Conservation (phyloP, 768 basidiomycete species). For the Dioszegia aurantiaca region DNA sequence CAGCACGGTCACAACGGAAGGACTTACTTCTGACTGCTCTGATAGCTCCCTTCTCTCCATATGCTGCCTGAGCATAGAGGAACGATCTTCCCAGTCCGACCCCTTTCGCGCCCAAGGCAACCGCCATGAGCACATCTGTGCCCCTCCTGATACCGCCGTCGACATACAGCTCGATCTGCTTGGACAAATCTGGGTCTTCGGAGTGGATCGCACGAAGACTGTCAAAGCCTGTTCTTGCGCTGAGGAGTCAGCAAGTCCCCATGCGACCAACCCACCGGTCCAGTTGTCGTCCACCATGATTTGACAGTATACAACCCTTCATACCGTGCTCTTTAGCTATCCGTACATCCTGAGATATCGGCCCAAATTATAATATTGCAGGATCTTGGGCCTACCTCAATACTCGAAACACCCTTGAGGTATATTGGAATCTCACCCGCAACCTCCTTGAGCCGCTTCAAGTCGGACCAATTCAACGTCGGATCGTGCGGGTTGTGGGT, state of each 20-base stretch:
- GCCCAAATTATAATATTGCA: background rate
- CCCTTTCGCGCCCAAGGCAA: slow-evolving; percentile 62
- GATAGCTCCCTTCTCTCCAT: slow-evolving; percentile 53
- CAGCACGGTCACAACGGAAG: background rate
- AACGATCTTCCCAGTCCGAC: slow-evolving; percentile 54
- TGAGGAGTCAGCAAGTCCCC: slow-evolving; percentile 7
- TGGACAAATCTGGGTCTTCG: slow-evolving; percentile 45
- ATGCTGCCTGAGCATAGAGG: slow-evolving; percentile 53
- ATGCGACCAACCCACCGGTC: slow-evolving; percentile 25
- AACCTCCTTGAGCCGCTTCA: slow-evolving; percentile 45
- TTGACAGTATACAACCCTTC: slow-evolving; percentile 51
- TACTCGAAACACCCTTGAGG: slow-evolving; percentile 56
- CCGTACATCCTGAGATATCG: slow-evolving; percentile 65
- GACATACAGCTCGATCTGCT: slow-evolving; percentile 64
- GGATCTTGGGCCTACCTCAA: slow-evolving; percentile 54
- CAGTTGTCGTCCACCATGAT: slow-evolving; percentile 61
- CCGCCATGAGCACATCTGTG: slow-evolving; percentile 81
- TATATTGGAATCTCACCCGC: slow-evolving; percentile 55
- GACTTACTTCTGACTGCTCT: slow-evolving; percentile 46
- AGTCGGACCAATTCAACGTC: slow-evolving; percentile 48
- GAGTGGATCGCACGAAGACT: slow-evolving; percentile 54
- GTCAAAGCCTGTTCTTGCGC: slow-evolving; percentile 53
- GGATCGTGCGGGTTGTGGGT: slow-evolving; percentile 41
- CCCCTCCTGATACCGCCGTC: slow-evolving; percentile 80
- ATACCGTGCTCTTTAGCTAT: slow-evolving; percentile 80